phyloP scores from a whole-genome alignment of 2,329 filamentous ascomycete genomes.

The Calonectria multiphialidica region DNA sequence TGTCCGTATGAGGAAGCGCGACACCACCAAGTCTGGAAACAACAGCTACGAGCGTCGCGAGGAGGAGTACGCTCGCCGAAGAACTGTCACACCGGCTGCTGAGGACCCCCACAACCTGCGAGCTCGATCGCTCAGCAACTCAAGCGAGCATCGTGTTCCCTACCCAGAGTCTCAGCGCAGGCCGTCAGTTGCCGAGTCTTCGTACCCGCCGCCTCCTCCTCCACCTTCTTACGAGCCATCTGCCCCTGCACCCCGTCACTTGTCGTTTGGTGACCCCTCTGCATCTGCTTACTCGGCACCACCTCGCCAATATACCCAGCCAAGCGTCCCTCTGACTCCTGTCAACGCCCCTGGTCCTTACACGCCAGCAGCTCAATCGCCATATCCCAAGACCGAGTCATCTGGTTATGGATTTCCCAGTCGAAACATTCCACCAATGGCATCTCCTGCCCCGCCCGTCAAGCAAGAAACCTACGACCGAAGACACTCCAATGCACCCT shows the following conservation, averaged over 20 bases:
- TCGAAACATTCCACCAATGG: slow-evolving; percentile 44
- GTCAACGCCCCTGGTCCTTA: slow-evolving; percentile 50
- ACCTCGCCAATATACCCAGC: slow-evolving; percentile 54
- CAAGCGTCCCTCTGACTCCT: slow-evolving; percentile 48
- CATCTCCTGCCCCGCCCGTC: slow-evolving; percentile 45
- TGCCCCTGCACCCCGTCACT: slow-evolving; percentile 45
- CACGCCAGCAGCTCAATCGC: slow-evolving; percentile 52
- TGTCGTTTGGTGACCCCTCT: slow-evolving; percentile 50
- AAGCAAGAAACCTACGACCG: slow-evolving; percentile 53
- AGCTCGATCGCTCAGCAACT: slow-evolving; percentile 71
- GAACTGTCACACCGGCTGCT: slow-evolving; percentile 50
- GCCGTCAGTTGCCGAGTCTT: slow-evolving; percentile 61
- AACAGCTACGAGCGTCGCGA: slow-evolving; percentile 70
- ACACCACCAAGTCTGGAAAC: slow-evolving; percentile 71
- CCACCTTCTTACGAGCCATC: slow-evolving; percentile 51
- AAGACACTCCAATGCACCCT: slow-evolving; percentile 50
- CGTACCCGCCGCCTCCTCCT: slow-evolving; percentile 51
- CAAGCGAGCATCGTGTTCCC: slow-evolving; percentile 61
- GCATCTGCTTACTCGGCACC: slow-evolving; percentile 50
- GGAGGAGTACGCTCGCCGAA: slow-evolving; percentile 66
- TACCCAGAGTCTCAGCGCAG: slow-evolving; percentile 59
- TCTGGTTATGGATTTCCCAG: slow-evolving; percentile 53
- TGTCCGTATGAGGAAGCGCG: slow-evolving; percentile 89
- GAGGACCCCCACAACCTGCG: slow-evolving; percentile 54
- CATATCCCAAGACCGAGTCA: slow-evolving; percentile 53